Evolutionary conservation across 768 basidiomycete genomes (phyloP).

Genomic region (Cyclocybe cylindracea): DNA sequence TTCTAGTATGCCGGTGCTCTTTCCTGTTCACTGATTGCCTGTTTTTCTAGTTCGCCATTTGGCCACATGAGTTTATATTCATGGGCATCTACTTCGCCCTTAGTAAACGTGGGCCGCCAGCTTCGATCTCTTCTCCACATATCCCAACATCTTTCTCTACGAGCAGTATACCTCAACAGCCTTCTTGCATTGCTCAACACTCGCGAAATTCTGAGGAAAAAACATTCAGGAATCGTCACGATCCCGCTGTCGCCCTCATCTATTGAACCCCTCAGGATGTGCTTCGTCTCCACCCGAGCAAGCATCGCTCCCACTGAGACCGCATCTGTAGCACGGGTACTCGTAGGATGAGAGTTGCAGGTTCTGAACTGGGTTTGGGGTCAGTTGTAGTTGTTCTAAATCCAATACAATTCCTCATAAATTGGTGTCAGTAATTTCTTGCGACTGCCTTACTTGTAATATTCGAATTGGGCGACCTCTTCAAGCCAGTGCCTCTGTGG

Average conservation of each 20-base stretch:
- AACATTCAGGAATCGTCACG: slow-evolving; percentile 20
- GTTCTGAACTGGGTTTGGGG: too few relatives aligned
- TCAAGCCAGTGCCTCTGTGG: too few relatives aligned
- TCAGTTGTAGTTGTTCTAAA: too few relatives aligned
- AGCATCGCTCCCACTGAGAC: neutral
- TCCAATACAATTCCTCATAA: too few relatives aligned
- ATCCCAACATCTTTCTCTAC: too few relatives aligned
- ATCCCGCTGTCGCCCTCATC: slow-evolving; percentile 24
- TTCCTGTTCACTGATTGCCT: neutral
- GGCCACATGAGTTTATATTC: slow-evolving; percentile 26
- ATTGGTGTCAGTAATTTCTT: too few relatives aligned
- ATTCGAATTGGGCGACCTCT: too few relatives aligned
- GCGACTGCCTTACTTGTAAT: too few relatives aligned
- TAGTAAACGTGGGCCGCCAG: slow-evolving; percentile 20
- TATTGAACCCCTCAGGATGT: slow-evolving; percentile 17
- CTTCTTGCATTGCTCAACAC: slow-evolving; percentile 33
- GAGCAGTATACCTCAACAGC: slow-evolving; percentile 33
- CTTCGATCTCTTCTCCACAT: neutral
- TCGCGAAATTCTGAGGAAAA: slow-evolving; percentile 22
- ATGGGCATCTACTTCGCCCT: slow-evolving; percentile 27
- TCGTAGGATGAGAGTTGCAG: too few relatives aligned
- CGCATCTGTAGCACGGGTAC: too few relatives aligned
- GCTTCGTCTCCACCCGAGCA: neutral
- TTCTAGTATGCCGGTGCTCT: neutral
- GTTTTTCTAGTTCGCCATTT: slow-evolving; percentile 20